Base-by-base conservation (phyloP, 1,139 yeast species). In the Debaryomyces subglobosus region DNA sequence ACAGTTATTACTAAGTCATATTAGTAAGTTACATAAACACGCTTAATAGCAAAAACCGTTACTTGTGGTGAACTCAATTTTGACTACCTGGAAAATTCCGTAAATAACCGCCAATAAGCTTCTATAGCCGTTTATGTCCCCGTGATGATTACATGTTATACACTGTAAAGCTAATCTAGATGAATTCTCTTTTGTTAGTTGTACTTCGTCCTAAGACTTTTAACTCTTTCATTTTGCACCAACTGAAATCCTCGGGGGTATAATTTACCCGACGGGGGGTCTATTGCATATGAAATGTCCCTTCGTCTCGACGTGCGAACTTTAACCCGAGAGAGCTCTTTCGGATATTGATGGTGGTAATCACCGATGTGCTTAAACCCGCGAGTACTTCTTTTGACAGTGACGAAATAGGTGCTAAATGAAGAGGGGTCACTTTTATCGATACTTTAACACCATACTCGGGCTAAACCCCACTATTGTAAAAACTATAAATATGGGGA, bases 381-480 rank as follows among this genome's bases (percentile, higher is more conserved):
- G 38, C 30, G 23, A 6, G 4, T 9, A 10, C 38, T 18, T 16
- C 38, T 5, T n/a, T 30, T 32, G 38, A 20, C 38, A 20, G 38
- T 35, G 38, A 35, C 38, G 25, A 20, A 35, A 32, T 32, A n/a
- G 27, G 20, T 21, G 15, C 38, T 12, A 20, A 20, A 10, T 7
- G 8, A 15, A 37, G 40, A 37, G 40, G 40, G 40, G 40, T 24
- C 16, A 9, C 4, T 18, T 2, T 9, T 23, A n/a, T 12, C 3
- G 40, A 25, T 37, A 2, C 32, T 16, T 21, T 21, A 35, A 21
- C 25, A 21, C 16, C 21, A 20, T 20, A 12, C 15, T 35, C 27
- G 39, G 39, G 16, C 21, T 24, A 24, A 37, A 21, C 40, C 40
- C 40, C 40, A 37, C 40, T 37, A 23, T 37, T 32, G n/a, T 15